Evolutionary conservation across 352 stramenopile species (phyloP).

Genomic region (Paralagenidium karlingii): DNA sequence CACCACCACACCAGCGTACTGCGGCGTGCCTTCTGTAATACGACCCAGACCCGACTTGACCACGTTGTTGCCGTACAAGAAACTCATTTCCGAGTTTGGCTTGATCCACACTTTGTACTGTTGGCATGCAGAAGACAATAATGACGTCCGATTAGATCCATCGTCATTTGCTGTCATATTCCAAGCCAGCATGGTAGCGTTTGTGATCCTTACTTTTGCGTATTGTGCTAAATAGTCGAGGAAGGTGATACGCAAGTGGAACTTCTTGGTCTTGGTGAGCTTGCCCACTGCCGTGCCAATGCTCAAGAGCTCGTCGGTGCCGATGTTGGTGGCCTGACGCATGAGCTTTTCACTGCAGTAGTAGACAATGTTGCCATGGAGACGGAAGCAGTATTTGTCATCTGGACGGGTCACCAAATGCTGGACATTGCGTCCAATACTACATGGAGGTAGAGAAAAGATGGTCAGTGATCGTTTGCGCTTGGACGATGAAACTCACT

Average conservation of each 20-base stretch:
- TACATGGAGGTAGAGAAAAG: slow-evolving; percentile 12
- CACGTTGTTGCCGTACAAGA: slow-evolving; percentile 99
- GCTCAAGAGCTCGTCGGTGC: slow-evolving; percentile 90
- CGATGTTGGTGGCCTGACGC: slow-evolving; percentile 92
- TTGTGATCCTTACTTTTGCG: slow-evolving; percentile 66
- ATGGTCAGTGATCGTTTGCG: background rate
- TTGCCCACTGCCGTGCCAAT: slow-evolving; percentile 97
- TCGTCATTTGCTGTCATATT: background rate
- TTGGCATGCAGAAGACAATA: slow-evolving; percentile 5
- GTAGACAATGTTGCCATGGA: slow-evolving; percentile 96
- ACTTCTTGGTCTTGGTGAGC: slow-evolving; percentile 98
- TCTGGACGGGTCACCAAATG: slow-evolving; percentile 95
- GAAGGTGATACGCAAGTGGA: slow-evolving; percentile 97
- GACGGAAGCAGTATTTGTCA: slow-evolving; percentile 96
- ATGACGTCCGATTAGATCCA: background rate
- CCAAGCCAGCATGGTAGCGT: background rate
- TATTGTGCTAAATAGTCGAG: slow-evolving; percentile 98
- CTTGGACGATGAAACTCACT: background rate
- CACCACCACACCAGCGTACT: slow-evolving; percentile 98
- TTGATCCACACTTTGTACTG: slow-evolving; percentile 99
- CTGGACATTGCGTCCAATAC: slow-evolving; percentile 94
- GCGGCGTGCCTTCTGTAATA: slow-evolving; percentile 96
- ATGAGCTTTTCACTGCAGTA: slow-evolving; percentile 96
- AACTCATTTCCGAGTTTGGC: slow-evolving; percentile 98
- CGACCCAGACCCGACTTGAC: slow-evolving; percentile 95